Base-by-base conservation (phyloP, 2,329 filamentous ascomycete species). In the Berkeleyomyces rouxiae region DNA sequence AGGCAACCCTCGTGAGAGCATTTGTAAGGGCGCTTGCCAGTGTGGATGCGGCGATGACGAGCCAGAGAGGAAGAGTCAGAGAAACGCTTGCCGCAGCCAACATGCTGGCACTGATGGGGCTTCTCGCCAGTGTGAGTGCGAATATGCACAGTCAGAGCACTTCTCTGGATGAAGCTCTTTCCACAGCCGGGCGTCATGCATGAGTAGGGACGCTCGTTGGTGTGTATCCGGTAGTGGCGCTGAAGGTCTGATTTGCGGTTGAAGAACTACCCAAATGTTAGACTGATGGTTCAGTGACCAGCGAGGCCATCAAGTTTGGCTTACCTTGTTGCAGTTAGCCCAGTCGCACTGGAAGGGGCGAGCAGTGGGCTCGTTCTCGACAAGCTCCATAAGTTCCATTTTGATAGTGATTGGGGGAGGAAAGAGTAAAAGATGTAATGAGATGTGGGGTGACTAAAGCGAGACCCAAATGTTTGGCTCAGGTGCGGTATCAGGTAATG, bases 61-160 rank as follows among this genome's bases (percentile, higher is more conserved):
- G 82, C 82, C 63, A 86, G 74, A 73, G 81, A 84, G 2, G 83
- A 86, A 7, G 82, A 85, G 72, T 87, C 84, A 62, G 84, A 86
- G 69, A 87, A 87, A 47, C 82, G 77, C 74, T 87, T 87, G 53
- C 80, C 82, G 68, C 84, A 87, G 23, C 81, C 83, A 36, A 79
- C 73, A 66, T 85, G 80, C 69, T 83, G 79, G 68, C 85, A 88
- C 68, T 82, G 79, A 67, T 87, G 83, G 64, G 85, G 85, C 72
- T 87, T 88, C 74, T 87, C 85, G 63, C 84, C 83, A 0, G 83
- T 87, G 66, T 87, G 85, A 10, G 83, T 87, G 66, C 85, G 80
- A 63, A 84, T 84, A 70, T 88, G 85, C 47, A 87, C 84, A 2
- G 83, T 87, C 67, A 87, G 72, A 46, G 84, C 84, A 71, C 84